Evolutionary conservation across 768 basidiomycete species (phyloP), one percentile per base, ranked within the genome.

Genomic region (Podaxis sp.): DNA sequence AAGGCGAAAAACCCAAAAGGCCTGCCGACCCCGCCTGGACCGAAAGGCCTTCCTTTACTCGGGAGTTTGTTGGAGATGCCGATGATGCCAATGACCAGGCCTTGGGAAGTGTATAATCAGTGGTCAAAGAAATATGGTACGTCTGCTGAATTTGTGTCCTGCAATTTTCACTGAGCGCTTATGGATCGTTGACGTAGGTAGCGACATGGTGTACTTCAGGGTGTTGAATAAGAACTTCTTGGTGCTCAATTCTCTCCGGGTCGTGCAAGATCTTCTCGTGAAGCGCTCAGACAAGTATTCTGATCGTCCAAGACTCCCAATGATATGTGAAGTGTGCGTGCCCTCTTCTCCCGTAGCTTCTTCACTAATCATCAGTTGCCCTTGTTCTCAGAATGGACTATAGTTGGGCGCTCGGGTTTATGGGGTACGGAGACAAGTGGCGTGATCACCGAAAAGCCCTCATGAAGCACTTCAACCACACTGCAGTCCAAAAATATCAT

Each of bases 401-500:
- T 61, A 55, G 22, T 12, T 66, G 58, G 6, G 47, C 62, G 12
- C 19, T 67, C 17, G 53, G 66, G 1, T 61, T 68, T 50, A 64
- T 69, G 5, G 52, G 41, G 2, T 76, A 75, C 49, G 72, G 72
- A 1, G 61, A 66, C 24, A 12, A 47, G 22, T 73, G 70, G 47
- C 67, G 63, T 5, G 61, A 60, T 43, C 69, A 72, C 47, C 68
- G 74, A 1, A 66, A 65, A 43, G 64, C 70, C 56, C 62, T 72
- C 25, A 69, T 72, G 9, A 61, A 72, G 12, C 61, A 69, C 59
- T 66, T 76, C n/a, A 71, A 67, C 40, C 61, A 55, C 15, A 66
- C 67, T 17, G 65, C 66, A 4, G 22, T 51, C 15, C 19, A 19
- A 2, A 53, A 64, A 15, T 67, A 69, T 38, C 60, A 60, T 29